Conservation (phyloP, 805 yeast species). For the Nakazawaea ambrosiae region DNA sequence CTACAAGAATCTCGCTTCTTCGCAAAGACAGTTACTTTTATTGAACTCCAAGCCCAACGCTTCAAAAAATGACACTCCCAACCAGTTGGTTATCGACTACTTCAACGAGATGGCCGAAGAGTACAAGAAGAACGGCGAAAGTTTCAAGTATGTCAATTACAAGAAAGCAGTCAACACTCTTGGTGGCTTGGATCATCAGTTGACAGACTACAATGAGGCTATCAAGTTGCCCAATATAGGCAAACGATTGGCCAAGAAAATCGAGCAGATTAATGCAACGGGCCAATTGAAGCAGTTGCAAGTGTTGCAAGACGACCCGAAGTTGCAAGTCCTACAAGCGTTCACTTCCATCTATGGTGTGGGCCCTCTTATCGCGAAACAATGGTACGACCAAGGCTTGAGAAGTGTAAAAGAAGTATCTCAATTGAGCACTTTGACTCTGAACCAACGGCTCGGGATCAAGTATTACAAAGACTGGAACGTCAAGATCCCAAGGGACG, state of each 20-base stretch:
- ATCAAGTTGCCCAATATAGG: conserved; percentile 33
- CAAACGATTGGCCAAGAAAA: conserved; percentile 30
- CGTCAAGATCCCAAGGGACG: conserved; percentile 35
- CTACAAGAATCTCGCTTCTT: neutral
- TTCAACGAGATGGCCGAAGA: conserved; percentile 25
- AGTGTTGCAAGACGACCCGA: conserved; percentile 16
- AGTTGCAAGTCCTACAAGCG: conserved; percentile 19
- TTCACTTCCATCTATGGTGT: conserved; percentile 43
- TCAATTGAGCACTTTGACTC: conserved; percentile 17
- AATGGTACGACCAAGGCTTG: conserved; percentile 32
- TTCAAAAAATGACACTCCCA: conserved; percentile 16
- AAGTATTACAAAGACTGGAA: conserved; percentile 41
- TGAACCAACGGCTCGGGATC: conserved; percentile 31
- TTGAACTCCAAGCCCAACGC: neutral
- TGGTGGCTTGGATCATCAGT: conserved; percentile 18
- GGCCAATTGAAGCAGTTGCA: conserved; percentile 20
- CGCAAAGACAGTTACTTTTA: conserved; percentile 1
- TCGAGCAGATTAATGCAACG: conserved; percentile 38
- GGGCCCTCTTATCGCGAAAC: conserved; percentile 33
- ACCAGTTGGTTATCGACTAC: conserved; percentile 22
- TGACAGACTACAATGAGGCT: conserved; percentile 32
- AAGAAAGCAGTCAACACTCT: conserved; percentile 34
- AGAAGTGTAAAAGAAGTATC: conserved; percentile 32
- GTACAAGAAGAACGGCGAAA: conserved; percentile 26
- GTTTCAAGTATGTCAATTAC: conserved; percentile 33